Evolutionary conservation across 768 basidiomycete genomes (phyloP).

Genomic region (Peribolospora kevripleyi): DNA sequence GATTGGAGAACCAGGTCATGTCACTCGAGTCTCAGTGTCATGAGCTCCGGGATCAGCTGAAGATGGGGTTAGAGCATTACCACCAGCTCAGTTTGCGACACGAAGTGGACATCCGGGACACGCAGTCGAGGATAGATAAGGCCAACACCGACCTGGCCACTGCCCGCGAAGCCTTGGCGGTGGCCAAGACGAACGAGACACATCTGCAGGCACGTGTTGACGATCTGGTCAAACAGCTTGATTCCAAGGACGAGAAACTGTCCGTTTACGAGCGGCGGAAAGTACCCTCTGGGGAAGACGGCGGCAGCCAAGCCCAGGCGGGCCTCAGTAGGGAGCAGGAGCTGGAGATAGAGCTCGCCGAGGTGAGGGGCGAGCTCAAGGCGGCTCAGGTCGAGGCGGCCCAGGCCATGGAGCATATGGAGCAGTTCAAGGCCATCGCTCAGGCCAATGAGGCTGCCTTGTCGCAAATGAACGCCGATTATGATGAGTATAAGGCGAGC

Average conservation of each 20-base stretch:
- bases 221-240: constrained; percentile 36
- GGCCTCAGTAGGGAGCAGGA: constrained; percentile 45
- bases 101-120: constrained; percentile 53
- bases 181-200: constrained; percentile 11
- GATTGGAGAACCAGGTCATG: constrained; percentile 55
- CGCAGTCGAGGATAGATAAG: constrained; percentile 47
- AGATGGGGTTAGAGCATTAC: constrained; percentile 45
- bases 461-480: constrained; percentile 39
- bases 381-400: constrained; percentile 52
- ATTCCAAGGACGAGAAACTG: constrained; percentile 61
- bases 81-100: constrained; percentile 55
- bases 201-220: constrained; percentile 43
- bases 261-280: constrained; percentile 57
- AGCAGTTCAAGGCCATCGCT: constrained; percentile 69
- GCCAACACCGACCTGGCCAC: constrained; percentile 33
- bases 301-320: constrained; percentile 21
- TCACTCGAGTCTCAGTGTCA: constrained; percentile 56
- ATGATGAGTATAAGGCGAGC: constrained; percentile 53
- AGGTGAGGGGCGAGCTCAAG: constrained; percentile 55
- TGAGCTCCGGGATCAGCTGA: constrained; percentile 43
- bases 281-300: constrained; percentile 16
- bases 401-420: constrained; percentile 42
- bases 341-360: constrained; percentile 60
- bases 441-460: constrained; percentile 58
- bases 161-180: constrained; percentile 32